Base-by-base conservation (phyloP, 1,139 yeast species). In the Saccharomyces hybrid region DNA sequence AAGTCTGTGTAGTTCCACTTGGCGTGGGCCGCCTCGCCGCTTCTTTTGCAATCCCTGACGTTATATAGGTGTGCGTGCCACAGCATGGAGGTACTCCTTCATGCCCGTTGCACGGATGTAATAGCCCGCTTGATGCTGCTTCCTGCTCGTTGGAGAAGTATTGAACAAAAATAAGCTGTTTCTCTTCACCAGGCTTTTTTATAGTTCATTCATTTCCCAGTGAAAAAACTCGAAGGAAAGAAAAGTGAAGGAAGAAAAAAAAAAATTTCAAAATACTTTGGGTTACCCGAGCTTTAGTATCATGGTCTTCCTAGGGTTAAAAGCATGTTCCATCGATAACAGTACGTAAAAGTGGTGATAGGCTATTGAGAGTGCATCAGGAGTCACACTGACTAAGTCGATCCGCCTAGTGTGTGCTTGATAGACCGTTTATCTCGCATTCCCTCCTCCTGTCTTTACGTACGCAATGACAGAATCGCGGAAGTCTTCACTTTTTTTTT, bases 1-100 rank as follows among this genome's bases (percentile, higher is more conserved):
- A 38, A 38, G 42, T 38, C 42, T 38, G 42, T 38, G 42, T 38
- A 38, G 42, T 38, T 38, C 42, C 42, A 38, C 42, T 38, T 14
- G 23, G 19, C 42, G 42, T 38, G 42, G 42, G 42, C 42, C 23
- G n/a, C 23, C 42, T 38, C 23, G 42, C 42, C 42, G 42, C 42
- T 38, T 38, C 42, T 38, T 38, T 38, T 38, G 42, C 42, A 14
- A 11, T 38, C 42, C 42, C 42, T 38, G 42, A 38, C 9, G 23
- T 38, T 38, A 38, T 3, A 9, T 38, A 38, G 42, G 11, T 16
- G 13, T 16, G 23, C 42, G 42, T 14, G 42, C 42, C 23, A 38
- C 42, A 38, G 42, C 42, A 38, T 38, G 42, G 23, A 14, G 42
- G 42, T 16, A 38, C 42, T 38, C 42, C 42, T 38, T 16, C 42